Evolutionary conservation across 192 early-diverging fungal genomes (phyloP).

Genomic region (Coemansia sp.): DNA sequence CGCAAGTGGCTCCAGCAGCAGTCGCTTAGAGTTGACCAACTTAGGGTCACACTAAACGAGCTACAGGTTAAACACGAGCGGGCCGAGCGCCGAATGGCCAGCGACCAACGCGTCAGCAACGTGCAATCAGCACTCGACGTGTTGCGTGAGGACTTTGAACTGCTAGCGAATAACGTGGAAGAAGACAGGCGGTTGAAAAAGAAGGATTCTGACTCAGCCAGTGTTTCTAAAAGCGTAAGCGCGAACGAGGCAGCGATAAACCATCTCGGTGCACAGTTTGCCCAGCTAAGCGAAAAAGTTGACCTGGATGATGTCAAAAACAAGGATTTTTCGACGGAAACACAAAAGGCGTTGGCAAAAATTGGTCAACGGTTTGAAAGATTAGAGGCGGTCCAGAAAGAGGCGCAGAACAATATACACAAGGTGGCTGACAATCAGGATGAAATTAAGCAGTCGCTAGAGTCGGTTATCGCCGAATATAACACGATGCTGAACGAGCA

Average conservation of each 20-base stretch:
- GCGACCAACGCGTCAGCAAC: conserved; percentile 7
- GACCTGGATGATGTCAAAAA: not conserved
- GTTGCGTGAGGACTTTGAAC: conserved; percentile 29
- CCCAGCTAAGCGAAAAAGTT: not conserved
- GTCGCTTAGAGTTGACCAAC: conserved; percentile 42
- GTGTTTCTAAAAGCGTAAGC: not conserved
- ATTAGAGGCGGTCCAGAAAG: not conserved
- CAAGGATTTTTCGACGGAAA: not conserved
- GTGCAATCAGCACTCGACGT: conserved; percentile 10
- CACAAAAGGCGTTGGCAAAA: not conserved
- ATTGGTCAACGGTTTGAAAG: not conserved
- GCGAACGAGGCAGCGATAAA: not conserved
- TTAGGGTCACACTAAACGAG: conserved; percentile 25
- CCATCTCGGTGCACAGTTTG: too few species aligned
- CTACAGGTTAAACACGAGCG: conserved; percentile 13
- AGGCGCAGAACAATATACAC: conserved; percentile 16
- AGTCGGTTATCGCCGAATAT: conserved; percentile 23
- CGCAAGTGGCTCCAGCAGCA: conserved; percentile 49
- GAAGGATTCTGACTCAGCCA: too few species aligned
- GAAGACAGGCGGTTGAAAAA: not conserved
- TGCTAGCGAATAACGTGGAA: conserved; percentile 11
- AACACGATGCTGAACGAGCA: conserved; percentile 38
- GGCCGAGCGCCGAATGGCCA: not conserved
- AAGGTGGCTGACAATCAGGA: conserved; percentile 6
- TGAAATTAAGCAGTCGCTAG: conserved; percentile 14